Base-by-base conservation (phyloP, 129 eudicot species). In the Flaveria sonorensis region DNA sequence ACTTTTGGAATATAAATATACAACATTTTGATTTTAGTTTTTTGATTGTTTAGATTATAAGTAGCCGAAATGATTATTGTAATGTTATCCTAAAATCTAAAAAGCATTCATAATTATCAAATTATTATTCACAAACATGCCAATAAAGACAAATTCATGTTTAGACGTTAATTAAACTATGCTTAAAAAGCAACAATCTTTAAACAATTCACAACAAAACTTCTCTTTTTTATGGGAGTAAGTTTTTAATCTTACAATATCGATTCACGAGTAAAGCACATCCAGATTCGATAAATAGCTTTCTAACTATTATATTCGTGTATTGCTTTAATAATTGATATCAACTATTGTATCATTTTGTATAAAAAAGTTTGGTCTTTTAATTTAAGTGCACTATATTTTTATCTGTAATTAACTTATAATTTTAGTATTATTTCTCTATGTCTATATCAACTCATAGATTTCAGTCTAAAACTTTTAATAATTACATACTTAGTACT, bases 191-290 rank as follows among this genome's bases (percentile, higher is more conserved):
- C 80, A 81, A 74, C 84, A 67, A 74, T 74, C 74, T 18, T 55
- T 80, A 73, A 73, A 80, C 69, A 80, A 80, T 64, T 67, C 26
- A 68, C 70, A 80, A 80, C 84, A 81, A 74, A 81, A 74, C 80
- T 68, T 81, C 65, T 30, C 75, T 73, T 73, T 72, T 50, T 56
- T 67, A 30, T 80, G 56, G 76, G 63, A 67, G 55, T 67, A 43
- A 28, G 64, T 73, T 73, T 40, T 73, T 66, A 73, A 73, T 55
- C 50, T 23, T 66, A 67, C 21, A 73, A 66, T 74, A 64, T 28
- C 21, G 63, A 66, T 55, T 43, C 39, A 53, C 61, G 84, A 67
- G 84, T 47, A 47, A 74, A 56, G 76, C 71, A 32, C 32, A 43
- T 65, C 16, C 51, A 20, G 71, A 45, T 81, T 74, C 73, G 69